Evolutionary conservation across 2,329 filamentous ascomycete genomes (phyloP).

Genomic region (Penicillium thymicola): DNA sequence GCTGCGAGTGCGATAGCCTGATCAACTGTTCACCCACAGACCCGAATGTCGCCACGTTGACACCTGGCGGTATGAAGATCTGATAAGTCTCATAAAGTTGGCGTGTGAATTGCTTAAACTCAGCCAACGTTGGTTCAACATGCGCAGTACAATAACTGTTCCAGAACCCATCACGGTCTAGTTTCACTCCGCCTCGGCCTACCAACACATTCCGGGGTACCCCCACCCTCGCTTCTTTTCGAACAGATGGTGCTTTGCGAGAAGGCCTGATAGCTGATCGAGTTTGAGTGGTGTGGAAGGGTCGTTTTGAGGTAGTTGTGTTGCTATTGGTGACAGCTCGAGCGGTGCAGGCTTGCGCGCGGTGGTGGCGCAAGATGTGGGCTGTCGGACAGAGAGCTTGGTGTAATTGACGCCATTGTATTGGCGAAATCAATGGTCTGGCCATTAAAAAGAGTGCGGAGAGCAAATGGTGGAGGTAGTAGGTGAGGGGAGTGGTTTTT

Average conservation of each 20-base stretch:
- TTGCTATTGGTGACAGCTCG: background rate
- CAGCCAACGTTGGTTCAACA: background rate
- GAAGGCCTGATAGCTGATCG: background rate
- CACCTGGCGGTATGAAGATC: constrained; percentile 1
- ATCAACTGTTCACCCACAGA: constrained; percentile 16
- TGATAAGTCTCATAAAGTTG: constrained; percentile 4
- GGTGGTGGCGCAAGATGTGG: background rate
- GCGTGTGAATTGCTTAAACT: background rate
- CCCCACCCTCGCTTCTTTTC: background rate
- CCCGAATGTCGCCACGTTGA: constrained; percentile 17
- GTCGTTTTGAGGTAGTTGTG: background rate
- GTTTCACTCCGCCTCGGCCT: background rate
- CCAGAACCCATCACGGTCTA: constrained; percentile 2
- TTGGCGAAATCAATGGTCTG: constrained; percentile 13
- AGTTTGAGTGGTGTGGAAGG: constrained; percentile 12
- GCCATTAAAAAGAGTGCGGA: constrained; percentile 11
- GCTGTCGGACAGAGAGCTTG: background rate
- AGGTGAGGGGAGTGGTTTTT: background rate
- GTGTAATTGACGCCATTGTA: constrained; percentile 14
- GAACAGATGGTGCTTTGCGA: background rate
- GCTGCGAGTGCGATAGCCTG: background rate
- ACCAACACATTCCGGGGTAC: background rate
- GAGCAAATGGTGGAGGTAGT: background rate
- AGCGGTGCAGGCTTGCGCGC: background rate
- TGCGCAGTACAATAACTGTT: background rate